phyloP scores from a whole-genome alignment of 2,329 filamentous ascomycete species.

The Pyricularia grisea region DNA sequence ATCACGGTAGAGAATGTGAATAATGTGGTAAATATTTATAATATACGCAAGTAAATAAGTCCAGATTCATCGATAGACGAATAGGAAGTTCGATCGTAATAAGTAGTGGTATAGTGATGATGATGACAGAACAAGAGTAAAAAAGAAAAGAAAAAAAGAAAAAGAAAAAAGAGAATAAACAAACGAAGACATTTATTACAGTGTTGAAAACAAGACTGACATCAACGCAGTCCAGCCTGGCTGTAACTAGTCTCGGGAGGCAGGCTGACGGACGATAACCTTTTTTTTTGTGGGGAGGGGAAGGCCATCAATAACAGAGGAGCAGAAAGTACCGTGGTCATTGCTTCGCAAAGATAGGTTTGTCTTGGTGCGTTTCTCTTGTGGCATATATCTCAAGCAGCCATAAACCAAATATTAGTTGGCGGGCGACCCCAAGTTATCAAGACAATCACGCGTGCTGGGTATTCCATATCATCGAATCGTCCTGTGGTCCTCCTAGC shows the following conservation, averaged over 20 bases:
- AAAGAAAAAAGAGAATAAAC: neutral
- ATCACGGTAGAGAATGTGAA: neutral
- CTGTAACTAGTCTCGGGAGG: neutral
- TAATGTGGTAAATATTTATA: neutral
- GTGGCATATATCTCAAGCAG: neutral
- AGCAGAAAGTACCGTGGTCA: constrained; percentile 14
- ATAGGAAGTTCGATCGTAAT: neutral
- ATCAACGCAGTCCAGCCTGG: neutral
- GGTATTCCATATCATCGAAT: neutral
- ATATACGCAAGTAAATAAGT: neutral
- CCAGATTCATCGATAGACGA: neutral
- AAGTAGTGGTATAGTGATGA: neutral
- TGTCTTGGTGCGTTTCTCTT: neutral
- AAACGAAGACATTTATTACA: constrained; percentile 4
- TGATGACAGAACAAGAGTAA: neutral
- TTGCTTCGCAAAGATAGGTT: constrained; percentile 6
- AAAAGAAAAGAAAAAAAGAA: neutral
- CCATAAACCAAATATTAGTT: neutral
- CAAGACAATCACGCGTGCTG: neutral
- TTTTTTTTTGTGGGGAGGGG: constrained; percentile 17
- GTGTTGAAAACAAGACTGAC: constrained; percentile 1
- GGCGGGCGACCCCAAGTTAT: neutral
- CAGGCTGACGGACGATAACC: constrained; percentile 1
- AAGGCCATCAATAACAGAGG: constrained; percentile 6
- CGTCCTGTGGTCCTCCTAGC: neutral